These are phyloP conservation scores for Guillardia theta DNA, from an alignment of 78 protist species.

Conservation along the genomic window DNA sequence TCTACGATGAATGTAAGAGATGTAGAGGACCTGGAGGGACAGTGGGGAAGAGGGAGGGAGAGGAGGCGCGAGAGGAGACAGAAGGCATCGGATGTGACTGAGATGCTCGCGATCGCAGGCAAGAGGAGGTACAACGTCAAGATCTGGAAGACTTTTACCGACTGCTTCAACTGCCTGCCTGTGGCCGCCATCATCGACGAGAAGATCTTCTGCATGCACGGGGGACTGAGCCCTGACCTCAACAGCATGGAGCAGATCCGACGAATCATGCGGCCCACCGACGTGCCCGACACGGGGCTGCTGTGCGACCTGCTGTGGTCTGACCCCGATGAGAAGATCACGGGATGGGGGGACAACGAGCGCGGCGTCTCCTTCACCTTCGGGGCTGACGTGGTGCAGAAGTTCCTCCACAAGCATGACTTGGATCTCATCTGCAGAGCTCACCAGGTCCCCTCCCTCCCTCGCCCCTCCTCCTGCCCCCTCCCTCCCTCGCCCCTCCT, in stretches of 20 bases:
- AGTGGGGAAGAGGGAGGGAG: too few relatives aligned
- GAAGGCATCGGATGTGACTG: not conserved
- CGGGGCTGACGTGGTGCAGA: slow-evolving; percentile 91
- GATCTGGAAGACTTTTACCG: slow-evolving; percentile 93
- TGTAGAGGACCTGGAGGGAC: too few relatives aligned
- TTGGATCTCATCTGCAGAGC: slow-evolving; percentile 90
- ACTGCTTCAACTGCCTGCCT: slow-evolving; percentile 98
- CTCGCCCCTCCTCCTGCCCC: not conserved
- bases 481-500: not conserved
- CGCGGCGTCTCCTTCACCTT: slow-evolving; percentile 98
- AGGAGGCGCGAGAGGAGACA: not conserved
- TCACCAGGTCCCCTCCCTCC: not conserved
- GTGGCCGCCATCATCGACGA: slow-evolving; percentile 97
- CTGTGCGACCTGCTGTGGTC: slow-evolving; percentile 99
- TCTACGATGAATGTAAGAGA: slow-evolving; percentile 97
- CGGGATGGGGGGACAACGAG: slow-evolving; percentile 98
- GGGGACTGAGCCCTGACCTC: slow-evolving; percentile 97
- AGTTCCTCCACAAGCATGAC: slow-evolving; percentile 89
- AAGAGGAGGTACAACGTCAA: slow-evolving; percentile 95
- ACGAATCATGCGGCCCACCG: slow-evolving; percentile 93
- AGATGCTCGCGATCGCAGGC: too few relatives aligned
- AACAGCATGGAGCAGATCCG: slow-evolving; percentile 89
- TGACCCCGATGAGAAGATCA: slow-evolving; percentile 92
- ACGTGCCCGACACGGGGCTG: slow-evolving; percentile 96
- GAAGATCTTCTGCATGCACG: slow-evolving; percentile 98